Evolutionary conservation across 768 basidiomycete species (phyloP), one percentile per base, ranked within the genome.

Genomic region (Mycena rosella): DNA sequence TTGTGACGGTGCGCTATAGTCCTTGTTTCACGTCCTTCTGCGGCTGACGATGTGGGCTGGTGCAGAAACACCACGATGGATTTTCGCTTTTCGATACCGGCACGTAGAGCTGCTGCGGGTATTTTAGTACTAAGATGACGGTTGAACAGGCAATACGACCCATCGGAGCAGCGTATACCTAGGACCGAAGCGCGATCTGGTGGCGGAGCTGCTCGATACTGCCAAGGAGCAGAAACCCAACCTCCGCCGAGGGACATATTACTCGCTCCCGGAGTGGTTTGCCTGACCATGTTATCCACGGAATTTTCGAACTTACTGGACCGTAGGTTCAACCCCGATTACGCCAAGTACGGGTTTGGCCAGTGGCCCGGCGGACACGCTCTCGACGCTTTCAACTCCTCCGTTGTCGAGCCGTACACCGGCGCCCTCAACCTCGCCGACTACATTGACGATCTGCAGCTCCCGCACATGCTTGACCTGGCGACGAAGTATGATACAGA

Each of bases 61-160:
- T 5, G n/a, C 70, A 86, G 83, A 89, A 88, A 83, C 88, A 90
- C 63, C 88, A 90, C 63, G 88, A 90, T 61, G 89, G 88, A 0
- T 88, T 85, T 64, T 78, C 79, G 3, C 71, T 89, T 0, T 89
- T 89, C 42, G 87, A 90, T 67, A 86, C 89, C 1, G 64, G 64
- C 60, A 36, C 36, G 54, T 27, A 26, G 27, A n/a, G 32, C 32
- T 11, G 5, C 32, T 11, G 11, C 11, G 32, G 32, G 32, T 34
- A 34, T 11, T 34, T 34, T 11, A 22, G 44, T 5, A 6, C 38
- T 18, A 13, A 24, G 44, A n/a, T 13, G n/a, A n/a, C n/a, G 5
- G 22, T 24, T 45, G 13, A 5, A 48, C 27, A 48, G 80, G 79
- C 52, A 80, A 87, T 56, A 86, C 87, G 5, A 86, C 86, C 0